Conservation (phyloP, 106 monocot genomes). For the Alisma plantagoaquatica region DNA sequence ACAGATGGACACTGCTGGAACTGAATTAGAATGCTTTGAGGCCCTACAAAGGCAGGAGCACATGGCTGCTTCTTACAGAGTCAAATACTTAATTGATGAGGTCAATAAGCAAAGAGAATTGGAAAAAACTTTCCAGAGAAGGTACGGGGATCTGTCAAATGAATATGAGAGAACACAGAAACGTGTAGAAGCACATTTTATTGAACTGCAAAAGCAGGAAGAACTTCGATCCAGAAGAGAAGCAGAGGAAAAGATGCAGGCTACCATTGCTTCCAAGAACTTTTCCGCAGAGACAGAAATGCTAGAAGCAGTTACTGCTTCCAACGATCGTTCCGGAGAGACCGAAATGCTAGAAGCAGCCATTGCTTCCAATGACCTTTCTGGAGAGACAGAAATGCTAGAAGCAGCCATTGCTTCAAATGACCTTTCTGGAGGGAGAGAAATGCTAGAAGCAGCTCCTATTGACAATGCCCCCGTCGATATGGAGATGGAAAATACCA, state of each 20-base stretch:
- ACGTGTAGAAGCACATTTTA: slow-evolving; percentile 31
- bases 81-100: slow-evolving; percentile 41
- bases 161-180: slow-evolving; percentile 33
- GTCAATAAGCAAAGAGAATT: slow-evolving; percentile 51
- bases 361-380: no score
- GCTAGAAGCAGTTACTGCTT: not conserved
- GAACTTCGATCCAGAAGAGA: slow-evolving; percentile 31
- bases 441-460: no score
- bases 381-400: no score
- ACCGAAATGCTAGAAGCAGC: not conserved
- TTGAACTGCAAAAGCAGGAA: slow-evolving; percentile 24
- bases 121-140: slow-evolving; percentile 41
- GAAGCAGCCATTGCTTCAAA: no score
- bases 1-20: no score
- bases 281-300: slow-evolving; percentile 4
- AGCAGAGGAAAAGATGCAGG: slow-evolving; percentile 16
- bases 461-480: no score
- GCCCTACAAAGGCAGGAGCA: slow-evolving; percentile 56
- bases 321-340: not conserved
- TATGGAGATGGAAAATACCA: no score
- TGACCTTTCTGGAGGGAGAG: no score
- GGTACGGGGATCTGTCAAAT: slow-evolving; percentile 36
- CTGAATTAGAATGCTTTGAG: slow-evolving; percentile 63
- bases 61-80: slow-evolving; percentile 44
- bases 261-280: slow-evolving; percentile 13